These are phyloP conservation scores for Phoma herbarum DNA, from an alignment of 2,329 filamentous ascomycete genomes.

Conservation along the genomic window DNA sequence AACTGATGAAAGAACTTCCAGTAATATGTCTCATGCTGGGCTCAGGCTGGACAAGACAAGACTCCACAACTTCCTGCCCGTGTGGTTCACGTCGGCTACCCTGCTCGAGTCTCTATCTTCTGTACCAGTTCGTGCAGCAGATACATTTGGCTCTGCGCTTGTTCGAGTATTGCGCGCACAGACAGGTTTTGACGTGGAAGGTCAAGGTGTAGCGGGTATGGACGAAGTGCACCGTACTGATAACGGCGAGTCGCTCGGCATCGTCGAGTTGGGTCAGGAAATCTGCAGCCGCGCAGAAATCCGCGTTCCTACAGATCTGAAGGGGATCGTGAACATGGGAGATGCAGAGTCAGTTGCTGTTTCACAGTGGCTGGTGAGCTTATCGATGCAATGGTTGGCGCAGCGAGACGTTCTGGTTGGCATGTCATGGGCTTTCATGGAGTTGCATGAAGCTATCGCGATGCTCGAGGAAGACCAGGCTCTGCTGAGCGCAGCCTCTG, in stretches of 20 bases:
- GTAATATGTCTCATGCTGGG: neutral
- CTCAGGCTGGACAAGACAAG: constrained; percentile 5
- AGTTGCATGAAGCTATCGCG: constrained; percentile 27
- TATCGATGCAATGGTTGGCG: constrained; percentile 29
- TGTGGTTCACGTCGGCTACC: constrained; percentile 52
- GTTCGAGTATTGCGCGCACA: constrained; percentile 54
- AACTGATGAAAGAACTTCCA: too few species aligned
- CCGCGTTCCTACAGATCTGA: constrained; percentile 29
- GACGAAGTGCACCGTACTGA: constrained; percentile 47
- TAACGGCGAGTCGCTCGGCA: constrained; percentile 35
- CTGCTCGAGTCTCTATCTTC: constrained; percentile 52
- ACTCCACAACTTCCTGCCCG: constrained; percentile 41
- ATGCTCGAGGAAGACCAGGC: neutral
- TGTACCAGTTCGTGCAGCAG: constrained; percentile 48
- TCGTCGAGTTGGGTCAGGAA: constrained; percentile 47
- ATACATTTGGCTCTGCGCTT: constrained; percentile 45
- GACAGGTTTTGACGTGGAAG: constrained; percentile 51
- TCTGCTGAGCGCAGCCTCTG: constrained; percentile 3
- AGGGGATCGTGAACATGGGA: constrained; percentile 34
- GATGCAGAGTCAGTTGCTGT: constrained; percentile 53
- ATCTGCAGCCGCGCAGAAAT: constrained; percentile 34
- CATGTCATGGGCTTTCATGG: constrained; percentile 46
- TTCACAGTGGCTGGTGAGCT: constrained; percentile 25
- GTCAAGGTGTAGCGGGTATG: constrained; percentile 52
- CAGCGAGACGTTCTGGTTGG: constrained; percentile 43